A percentile compares a stretch with the other conserved stretches of the same genome.
Evolutionary conservation across 2,329 filamentous ascomycete genomes (phyloP).

Genomic region (Exophiala dermatitidis): DNA sequence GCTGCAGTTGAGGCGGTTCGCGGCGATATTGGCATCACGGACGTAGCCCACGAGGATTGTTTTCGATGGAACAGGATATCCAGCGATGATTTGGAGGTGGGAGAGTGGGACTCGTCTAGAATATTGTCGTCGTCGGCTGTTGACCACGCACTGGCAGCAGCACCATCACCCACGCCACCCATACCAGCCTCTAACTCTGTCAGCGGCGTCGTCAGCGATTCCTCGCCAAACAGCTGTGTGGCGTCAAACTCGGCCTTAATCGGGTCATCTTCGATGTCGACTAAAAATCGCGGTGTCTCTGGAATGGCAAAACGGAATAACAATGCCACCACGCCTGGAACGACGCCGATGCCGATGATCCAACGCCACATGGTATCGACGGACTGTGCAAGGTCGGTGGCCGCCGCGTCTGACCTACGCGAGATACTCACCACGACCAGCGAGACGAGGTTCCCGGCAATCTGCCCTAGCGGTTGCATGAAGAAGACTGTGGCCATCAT

Average conservation of each 20-base stretch:
- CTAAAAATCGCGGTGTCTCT: slow-evolving; percentile 58
- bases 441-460: slow-evolving; percentile 57
- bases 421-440: slow-evolving; percentile 39
- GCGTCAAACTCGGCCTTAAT: slow-evolving; percentile 54
- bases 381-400: slow-evolving; percentile 31
- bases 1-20: too few relatives aligned
- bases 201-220: slow-evolving; percentile 23
- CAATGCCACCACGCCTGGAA: slow-evolving; percentile 57
- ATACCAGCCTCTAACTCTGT: background rate
- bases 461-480: slow-evolving; percentile 62
- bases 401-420: slow-evolving; percentile 21
- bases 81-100: too few relatives aligned
- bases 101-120: too few relatives aligned
- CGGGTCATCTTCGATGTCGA: slow-evolving; percentile 58
- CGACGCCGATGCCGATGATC: slow-evolving; percentile 58
- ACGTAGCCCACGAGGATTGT: too few relatives aligned
- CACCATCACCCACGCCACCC: slow-evolving; percentile 11
- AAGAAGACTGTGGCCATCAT: slow-evolving; percentile 64
- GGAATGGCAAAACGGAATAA: slow-evolving; percentile 61
- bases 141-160: slow-evolving; percentile 7
- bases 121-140: too few relatives aligned
- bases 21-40: too few relatives aligned
- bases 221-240: slow-evolving; percentile 49
- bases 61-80: too few relatives aligned
- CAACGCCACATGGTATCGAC: slow-evolving; percentile 61